Evolutionary conservation across 2,329 filamentous ascomycete genomes (phyloP).

Genomic region (Calcarisporium arbuscula): DNA sequence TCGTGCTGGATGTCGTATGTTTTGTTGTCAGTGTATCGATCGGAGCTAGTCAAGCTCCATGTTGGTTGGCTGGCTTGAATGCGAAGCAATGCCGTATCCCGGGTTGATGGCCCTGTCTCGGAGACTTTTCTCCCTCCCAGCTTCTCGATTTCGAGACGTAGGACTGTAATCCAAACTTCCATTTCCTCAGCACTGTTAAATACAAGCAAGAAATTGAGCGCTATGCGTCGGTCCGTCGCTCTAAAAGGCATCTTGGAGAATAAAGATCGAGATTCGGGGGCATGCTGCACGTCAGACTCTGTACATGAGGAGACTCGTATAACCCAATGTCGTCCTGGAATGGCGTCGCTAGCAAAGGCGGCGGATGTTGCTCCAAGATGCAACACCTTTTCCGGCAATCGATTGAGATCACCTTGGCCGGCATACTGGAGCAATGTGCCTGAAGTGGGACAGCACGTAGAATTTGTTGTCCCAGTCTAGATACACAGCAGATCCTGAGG

Average conservation of each 20-base stretch:
- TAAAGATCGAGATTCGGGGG: slow-evolving; percentile 51
- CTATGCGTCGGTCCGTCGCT: slow-evolving; percentile 44
- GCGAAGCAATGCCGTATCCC: slow-evolving; percentile 26
- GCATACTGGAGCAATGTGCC: slow-evolving; percentile 72
- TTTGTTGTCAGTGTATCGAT: no score
- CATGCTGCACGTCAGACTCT: slow-evolving; percentile 47
- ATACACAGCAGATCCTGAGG: slow-evolving; percentile 33
- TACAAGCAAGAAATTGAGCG: slow-evolving; percentile 63
- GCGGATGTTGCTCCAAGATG: slow-evolving; percentile 68
- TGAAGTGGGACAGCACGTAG: slow-evolving; percentile 62
- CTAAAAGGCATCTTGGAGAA: slow-evolving; percentile 60
- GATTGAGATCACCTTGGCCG: slow-evolving; percentile 62
- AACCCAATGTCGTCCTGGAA: slow-evolving; percentile 75
- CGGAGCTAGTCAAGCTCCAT: no score
- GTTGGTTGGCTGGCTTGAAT: slow-evolving; percentile 39
- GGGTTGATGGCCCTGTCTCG: slow-evolving; percentile 50
- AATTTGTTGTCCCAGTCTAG: slow-evolving; percentile 66
- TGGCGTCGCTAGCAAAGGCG: slow-evolving; percentile 73
- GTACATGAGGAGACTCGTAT: slow-evolving; percentile 65
- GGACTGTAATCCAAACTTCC: slow-evolving; percentile 65
- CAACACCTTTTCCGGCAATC: slow-evolving; percentile 67
- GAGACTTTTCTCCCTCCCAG: slow-evolving; percentile 61
- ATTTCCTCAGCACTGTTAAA: slow-evolving; percentile 68
- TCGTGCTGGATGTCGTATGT: slow-evolving; percentile 44
- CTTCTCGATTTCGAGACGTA: slow-evolving; percentile 64